Conservation (phyloP, 257 asterid genomes). For the Capsicum chinense region DNA sequence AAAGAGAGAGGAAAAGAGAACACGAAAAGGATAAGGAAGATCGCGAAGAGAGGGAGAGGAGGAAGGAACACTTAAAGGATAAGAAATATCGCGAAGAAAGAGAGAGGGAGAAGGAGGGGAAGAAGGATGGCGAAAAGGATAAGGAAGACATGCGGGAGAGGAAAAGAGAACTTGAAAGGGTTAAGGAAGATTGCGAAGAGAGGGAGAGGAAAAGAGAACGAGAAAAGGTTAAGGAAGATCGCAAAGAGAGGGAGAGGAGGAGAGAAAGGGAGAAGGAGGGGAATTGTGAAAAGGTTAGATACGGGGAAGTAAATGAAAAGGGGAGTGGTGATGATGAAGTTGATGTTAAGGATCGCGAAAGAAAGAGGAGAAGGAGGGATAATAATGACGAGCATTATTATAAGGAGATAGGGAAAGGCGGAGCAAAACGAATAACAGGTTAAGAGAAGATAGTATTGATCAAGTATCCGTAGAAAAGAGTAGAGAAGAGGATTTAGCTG, state of each 20-base stretch:
- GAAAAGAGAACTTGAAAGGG: neutral
- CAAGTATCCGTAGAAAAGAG: constrained; percentile 18
- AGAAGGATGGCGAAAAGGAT: neutral
- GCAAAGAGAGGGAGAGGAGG: constrained; percentile 37
- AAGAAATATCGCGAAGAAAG: constrained; percentile 30
- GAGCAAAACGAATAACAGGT: constrained; percentile 42
- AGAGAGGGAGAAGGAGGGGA: neutral
- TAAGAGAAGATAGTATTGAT: constrained; percentile 53
- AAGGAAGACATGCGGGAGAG: constrained; percentile 27
- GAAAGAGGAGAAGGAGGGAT: constrained; percentile 61
- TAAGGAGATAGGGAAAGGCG: constrained; percentile 52
- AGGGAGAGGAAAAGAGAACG: neutral
- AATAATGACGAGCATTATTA: constrained; percentile 31
- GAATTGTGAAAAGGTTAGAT: constrained; percentile 52
- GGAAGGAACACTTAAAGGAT: constrained; percentile 16
- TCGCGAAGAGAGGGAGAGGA: constrained; percentile 35
- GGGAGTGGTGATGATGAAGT: constrained; percentile 56
- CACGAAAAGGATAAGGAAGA: no score
- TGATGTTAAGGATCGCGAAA: constrained; percentile 59
- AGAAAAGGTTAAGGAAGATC: constrained; percentile 30
- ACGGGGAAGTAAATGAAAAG: constrained; percentile 34
- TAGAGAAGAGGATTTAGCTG: no score
- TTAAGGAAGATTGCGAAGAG: neutral
- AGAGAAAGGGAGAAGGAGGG: constrained; percentile 11
- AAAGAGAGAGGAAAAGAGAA: no score